Conservation (phyloP, 495 filamentous ascomycete genomes). For the Tuber microsphaerosporum region DNA sequence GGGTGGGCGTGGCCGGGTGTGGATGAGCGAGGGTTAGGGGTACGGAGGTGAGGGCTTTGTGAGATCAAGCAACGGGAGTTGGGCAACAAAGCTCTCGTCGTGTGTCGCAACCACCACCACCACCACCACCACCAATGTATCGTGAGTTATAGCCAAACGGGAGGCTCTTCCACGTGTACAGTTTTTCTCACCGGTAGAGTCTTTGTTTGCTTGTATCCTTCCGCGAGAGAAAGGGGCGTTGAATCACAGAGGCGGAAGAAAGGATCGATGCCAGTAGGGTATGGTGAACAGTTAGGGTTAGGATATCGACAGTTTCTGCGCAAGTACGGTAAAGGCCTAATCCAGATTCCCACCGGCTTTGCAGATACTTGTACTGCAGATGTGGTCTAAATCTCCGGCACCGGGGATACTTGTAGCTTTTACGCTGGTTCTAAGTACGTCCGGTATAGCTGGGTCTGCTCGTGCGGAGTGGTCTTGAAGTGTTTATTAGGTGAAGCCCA, state of each 20-base stretch:
- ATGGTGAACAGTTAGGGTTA: neutral
- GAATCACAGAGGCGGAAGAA: neutral
- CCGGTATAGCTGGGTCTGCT: neutral
- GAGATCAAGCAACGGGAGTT: neutral
- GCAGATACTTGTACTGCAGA: neutral
- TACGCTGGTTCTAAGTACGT: neutral
- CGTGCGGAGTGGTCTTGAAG: neutral
- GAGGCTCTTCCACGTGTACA: neutral
- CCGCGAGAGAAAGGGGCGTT: neutral
- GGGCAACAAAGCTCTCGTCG: neutral
- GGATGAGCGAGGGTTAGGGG: conserved; percentile 34
- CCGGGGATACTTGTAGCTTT: neutral
- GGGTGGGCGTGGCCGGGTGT: conserved; percentile 23
- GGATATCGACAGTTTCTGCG: neutral
- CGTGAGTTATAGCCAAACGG: neutral
- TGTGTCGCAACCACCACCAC: neutral
- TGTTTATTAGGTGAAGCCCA: neutral
- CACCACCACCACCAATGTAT: neutral
- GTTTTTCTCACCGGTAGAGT: neutral
- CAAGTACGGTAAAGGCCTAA: neutral
- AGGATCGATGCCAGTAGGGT: neutral
- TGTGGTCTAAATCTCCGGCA: neutral
- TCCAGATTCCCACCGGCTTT: neutral
- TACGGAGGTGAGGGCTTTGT: conserved; percentile 1
- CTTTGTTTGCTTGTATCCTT: neutral